Evolutionary conservation across 306 rosid species (phyloP).

Genomic region (Fragaria ananassa): DNA sequence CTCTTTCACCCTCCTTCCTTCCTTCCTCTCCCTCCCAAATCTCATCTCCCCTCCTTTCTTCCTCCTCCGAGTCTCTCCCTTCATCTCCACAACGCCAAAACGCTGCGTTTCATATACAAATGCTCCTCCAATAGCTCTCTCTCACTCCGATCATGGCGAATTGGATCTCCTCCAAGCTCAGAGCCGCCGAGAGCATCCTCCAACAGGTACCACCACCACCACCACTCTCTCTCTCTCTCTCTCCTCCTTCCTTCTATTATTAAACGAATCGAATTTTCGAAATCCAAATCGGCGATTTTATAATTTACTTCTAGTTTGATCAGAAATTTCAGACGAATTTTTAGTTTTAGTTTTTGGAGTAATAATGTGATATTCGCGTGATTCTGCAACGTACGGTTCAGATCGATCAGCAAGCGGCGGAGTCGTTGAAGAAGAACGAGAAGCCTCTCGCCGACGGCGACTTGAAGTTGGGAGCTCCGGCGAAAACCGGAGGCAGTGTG

Average conservation of each 20-base stretch:
- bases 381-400: conserved; percentile 41
- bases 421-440: conserved; percentile 80
- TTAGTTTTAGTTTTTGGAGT: background rate
- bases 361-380: conserved; percentile 2
- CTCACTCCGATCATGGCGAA: conserved; percentile 56
- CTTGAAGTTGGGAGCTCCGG: conserved; percentile 38
- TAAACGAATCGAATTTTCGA: background rate
- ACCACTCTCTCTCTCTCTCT: background rate
- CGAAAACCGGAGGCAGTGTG: conserved; percentile 44
- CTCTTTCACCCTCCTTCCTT: background rate
- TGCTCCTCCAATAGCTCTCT: conserved; percentile 6
- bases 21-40: background rate
- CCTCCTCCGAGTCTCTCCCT: too few species aligned
- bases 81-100: background rate
- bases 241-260: conserved; percentile 1
- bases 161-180: conserved; percentile 98
- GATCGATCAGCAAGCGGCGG: conserved; percentile 99
- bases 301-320: background rate
- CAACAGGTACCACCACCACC: conserved; percentile 58
- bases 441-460: conserved; percentile 47
- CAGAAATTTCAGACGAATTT: background rate
- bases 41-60: too few species aligned
- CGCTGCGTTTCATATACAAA: conserved; percentile 22
- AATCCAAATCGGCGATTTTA: background rate
- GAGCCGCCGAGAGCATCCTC: conserved; percentile 89